Evolutionary conservation across 306 rosid genomes (phyloP), one percentile per base, ranked within the genome.

Genomic region (Vigna reflexopilosa): DNA sequence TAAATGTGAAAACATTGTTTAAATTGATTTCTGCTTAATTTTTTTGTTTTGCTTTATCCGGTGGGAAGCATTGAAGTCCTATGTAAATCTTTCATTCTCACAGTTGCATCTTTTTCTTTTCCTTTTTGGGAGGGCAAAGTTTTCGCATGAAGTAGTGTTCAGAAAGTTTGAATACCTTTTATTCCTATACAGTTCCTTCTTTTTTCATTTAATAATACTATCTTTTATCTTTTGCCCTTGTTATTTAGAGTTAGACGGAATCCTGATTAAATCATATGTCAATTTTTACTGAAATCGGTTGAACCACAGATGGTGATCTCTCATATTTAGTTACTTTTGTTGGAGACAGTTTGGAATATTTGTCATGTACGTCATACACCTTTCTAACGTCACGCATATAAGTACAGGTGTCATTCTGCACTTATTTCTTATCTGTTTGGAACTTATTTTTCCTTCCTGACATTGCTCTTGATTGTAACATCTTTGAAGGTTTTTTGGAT

Each of bases 341-440:
- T 88, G 91, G 93, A 92, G 88, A 88, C 93, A 88, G 89, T 90
- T 90, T 92, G 96, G 96, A 90, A 92, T 90, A 87, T 88, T 85
- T 85, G 82, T 88, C 90, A 79, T 90, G 90, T 90, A 78, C 91
- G 81, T 90, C 93, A 85, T 85, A 80, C 93, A 68, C 87, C 90
- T 88, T 88, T 88, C 90, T 90, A 92, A 78, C 89, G 89, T 92
- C 97, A 87, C 84, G 73, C 96, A 84, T 90, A 83, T 87, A 77
- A 83, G 90, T 89, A 78, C 97, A 92, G 96, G 97, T 87, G 90
- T 93, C 87, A 87, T 89, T 90, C 97, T 92, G 92, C 90, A 86
- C 96, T 92, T 88, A 85, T 81, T 74, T 80, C 90, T 90, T 81
- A 74, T 85, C 85, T 63, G 86, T 77, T 89, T 77, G 85, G 72